Evolutionary conservation across 2,329 filamentous ascomycete genomes (phyloP).

Genomic region (Arthroderma uncinatum): DNA sequence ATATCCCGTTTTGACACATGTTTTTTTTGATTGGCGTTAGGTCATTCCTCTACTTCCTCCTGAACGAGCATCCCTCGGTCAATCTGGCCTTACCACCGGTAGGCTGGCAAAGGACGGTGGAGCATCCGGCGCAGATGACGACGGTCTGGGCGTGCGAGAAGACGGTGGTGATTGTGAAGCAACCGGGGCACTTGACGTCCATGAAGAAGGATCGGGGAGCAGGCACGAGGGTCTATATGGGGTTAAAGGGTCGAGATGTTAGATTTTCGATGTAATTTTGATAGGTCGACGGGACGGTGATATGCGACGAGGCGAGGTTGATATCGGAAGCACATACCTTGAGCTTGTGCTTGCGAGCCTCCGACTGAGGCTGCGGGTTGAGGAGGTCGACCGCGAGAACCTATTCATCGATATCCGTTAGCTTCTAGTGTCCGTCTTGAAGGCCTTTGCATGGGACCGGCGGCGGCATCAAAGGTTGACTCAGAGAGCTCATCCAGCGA

Average conservation of each 20-base stretch:
- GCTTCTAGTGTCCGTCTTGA: not conserved
- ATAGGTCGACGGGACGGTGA: not conserved
- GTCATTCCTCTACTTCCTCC: conserved; percentile 70
- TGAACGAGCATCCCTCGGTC: conserved; percentile 99
- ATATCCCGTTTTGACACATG: conserved; percentile 5
- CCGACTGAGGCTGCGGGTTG: conserved; percentile 94
- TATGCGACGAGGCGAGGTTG: conserved; percentile 1
- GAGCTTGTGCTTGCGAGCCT: conserved; percentile 99
- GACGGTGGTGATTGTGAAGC: conserved; percentile 99
- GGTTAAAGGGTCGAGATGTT: not conserved
- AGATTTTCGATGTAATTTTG: conserved; percentile 6
- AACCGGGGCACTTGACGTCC: conserved; percentile 99
- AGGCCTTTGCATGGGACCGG: not conserved
- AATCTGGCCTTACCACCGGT: conserved; percentile 98
- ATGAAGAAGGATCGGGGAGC: conserved; percentile 99
- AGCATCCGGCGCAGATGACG: conserved; percentile 99
- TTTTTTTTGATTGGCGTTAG: conserved; percentile 6
- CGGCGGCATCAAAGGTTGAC: not conserved
- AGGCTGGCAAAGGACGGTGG: conserved; percentile 97
- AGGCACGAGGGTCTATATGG: conserved; percentile 74
- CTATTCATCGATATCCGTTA: conserved; percentile 39
- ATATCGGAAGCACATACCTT: conserved; percentile 56
- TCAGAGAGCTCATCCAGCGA: not conserved
- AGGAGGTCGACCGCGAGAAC: conserved; percentile 99
- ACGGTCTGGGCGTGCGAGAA: conserved; percentile 99